phyloP scores from a whole-genome alignment of 2,329 filamentous ascomycete genomes.

The Fusarium ambrosium region DNA sequence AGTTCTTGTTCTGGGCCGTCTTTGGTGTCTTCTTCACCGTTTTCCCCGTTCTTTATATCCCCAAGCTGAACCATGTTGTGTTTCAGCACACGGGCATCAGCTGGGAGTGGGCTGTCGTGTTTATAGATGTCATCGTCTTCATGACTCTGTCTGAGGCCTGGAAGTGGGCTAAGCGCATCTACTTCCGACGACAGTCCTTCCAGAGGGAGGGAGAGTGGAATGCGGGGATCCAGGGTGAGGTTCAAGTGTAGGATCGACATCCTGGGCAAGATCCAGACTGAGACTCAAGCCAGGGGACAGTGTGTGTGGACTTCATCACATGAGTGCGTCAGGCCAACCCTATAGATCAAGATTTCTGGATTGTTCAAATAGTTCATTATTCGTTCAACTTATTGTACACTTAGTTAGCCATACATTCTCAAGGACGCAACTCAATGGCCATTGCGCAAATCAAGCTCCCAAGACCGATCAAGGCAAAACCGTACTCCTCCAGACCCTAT shows the following conservation, averaged over 20 bases:
- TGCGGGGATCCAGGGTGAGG: not conserved
- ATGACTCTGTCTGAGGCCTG: constrained; percentile 73
- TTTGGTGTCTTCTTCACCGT: constrained; percentile 68
- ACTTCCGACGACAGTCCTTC: constrained; percentile 55
- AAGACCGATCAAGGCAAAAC: not conserved
- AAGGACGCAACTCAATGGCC: constrained; percentile 35
- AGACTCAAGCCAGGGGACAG: not conserved
- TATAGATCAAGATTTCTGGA: not conserved
- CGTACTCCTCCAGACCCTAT: constrained; percentile 2
- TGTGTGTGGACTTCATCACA: not conserved
- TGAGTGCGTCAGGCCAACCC: not conserved
- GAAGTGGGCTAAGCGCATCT: constrained; percentile 76
- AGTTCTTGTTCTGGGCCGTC: constrained; percentile 64
- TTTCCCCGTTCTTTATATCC: constrained; percentile 76
- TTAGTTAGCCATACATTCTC: constrained; percentile 62
- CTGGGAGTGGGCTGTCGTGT: constrained; percentile 79
- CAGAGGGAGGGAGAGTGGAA: constrained; percentile 8
- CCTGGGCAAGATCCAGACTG: not conserved
- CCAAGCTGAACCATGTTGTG: constrained; percentile 74
- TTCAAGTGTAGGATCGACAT: constrained; percentile 5
- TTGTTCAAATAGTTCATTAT: not conserved
- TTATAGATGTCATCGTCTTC: constrained; percentile 72
- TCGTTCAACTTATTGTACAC: not conserved
- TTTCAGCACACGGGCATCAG: constrained; percentile 75
- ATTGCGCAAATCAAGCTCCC: not conserved